A percentile compares a stretch with the other conserved stretches of the same genome.
phyloP scores from a whole-genome alignment of 768 basidiomycete genomes.

The Rhodotorula kratochvilovae region DNA sequence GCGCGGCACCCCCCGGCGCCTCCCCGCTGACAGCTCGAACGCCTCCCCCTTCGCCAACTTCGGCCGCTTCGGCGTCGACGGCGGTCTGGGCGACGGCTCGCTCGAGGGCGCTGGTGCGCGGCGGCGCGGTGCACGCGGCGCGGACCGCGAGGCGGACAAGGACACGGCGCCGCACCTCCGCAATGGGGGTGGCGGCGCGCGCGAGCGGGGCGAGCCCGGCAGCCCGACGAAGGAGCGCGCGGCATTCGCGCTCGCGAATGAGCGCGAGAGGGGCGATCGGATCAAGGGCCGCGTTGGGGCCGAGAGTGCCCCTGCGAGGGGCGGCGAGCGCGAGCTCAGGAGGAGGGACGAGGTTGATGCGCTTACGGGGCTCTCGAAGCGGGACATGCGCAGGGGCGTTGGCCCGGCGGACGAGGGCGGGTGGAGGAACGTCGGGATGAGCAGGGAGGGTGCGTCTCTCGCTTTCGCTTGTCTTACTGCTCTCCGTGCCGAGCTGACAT shows the following conservation, averaged over 20 bases:
- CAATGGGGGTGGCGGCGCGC: not conserved
- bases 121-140: not conserved
- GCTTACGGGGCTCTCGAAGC: not conserved
- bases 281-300: not conserved
- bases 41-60: slow-evolving; percentile 39
- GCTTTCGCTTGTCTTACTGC: too few species aligned
- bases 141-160: not conserved
- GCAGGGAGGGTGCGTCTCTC: slow-evolving; percentile 24
- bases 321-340: not conserved
- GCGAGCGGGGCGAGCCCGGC: not conserved
- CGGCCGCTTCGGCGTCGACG: slow-evolving; percentile 37
- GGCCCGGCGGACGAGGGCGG: slow-evolving; percentile 37
- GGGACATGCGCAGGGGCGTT: slow-evolving; percentile 16
- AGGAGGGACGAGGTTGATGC: not conserved
- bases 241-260: not conserved
- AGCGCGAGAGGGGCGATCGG: not conserved
- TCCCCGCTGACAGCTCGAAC: slow-evolving; percentile 1
- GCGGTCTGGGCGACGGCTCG: slow-evolving; percentile 10
- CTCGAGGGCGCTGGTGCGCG: slow-evolving; percentile 5
- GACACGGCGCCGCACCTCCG: slow-evolving; percentile 31
- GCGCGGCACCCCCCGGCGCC: slow-evolving; percentile 8
- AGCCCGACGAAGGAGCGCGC: not conserved
- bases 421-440: slow-evolving; percentile 35
- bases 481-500: not conserved
- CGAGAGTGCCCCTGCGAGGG: not conserved